Base-by-base conservation (phyloP, 495 filamentous ascomycete genomes). In the Bombardia bombarda region DNA sequence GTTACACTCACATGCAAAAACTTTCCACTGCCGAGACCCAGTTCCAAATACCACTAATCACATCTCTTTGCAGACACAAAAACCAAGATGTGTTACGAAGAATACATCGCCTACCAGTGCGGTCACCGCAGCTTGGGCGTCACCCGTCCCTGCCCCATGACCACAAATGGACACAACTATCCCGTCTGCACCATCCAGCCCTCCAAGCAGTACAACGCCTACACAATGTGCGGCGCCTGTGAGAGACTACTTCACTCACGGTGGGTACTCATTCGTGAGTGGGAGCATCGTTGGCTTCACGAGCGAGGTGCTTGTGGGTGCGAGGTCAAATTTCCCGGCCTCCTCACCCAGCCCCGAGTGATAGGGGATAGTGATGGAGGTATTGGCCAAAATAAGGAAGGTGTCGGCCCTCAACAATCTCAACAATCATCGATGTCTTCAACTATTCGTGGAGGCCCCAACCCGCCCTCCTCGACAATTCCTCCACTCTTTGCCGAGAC, bases 251-350 rank as follows among this genome's bases (percentile, higher is more conserved):
- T 70, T 1, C 67, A 72, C 46, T 53, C 47, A 8, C 61, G 68
- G 13, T 62, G 46, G 40, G 57, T 68, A 1, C 47, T 68, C 33
- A 63, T 69, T 18, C 44, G 55, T 1, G 63, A 69, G 47, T 54
- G 51, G 38, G 67, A 72, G 58, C 68, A 72, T 44, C 65, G 60
- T 14, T 72, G 66, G 58, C 61, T 70, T 26, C 68, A 72, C 40
- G 66, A 63, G 44, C 67, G 67, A 10, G 68, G 66, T 0, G 68
- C 47, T 6, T 72, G 68, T 43, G 41, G 39, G 16, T 72, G 68
- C 23, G 43, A 54, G 0, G 61, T 68, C 8, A 10, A 39, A 1
- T 72, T 69, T 37, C 68, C 66, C 0, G 47, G 54, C 22, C 47
- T 56, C 3, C 42, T 64, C 8, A 36, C 47, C 38, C 46, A 45